Conservation (phyloP, 2,329 filamentous ascomycete species). For the Trichoderma simmonsii region DNA sequence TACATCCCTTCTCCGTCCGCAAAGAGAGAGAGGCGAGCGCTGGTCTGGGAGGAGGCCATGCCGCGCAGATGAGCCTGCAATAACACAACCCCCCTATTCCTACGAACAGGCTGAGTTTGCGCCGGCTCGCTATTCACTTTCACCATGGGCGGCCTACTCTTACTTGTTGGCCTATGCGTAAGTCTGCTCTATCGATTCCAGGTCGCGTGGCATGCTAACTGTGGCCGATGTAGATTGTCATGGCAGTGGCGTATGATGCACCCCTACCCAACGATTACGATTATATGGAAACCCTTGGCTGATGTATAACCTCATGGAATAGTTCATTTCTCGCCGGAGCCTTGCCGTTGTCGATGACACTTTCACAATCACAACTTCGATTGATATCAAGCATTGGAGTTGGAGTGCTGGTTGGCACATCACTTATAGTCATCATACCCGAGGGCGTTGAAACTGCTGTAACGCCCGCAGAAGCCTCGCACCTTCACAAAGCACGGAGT, state of each 20-base stretch:
- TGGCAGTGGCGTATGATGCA: constrained; percentile 55
- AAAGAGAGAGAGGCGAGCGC: not conserved
- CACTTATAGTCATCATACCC: constrained; percentile 94
- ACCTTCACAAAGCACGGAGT: constrained; percentile 36
- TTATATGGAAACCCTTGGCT: not conserved
- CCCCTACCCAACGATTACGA: not conserved
- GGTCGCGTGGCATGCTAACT: not conserved
- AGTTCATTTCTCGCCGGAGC: constrained; percentile 94
- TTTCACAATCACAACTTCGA: constrained; percentile 83
- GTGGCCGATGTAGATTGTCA: constrained; percentile 44
- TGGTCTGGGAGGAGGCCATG: constrained; percentile 14
- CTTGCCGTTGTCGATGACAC: constrained; percentile 81
- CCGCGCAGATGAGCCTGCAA: constrained; percentile 17
- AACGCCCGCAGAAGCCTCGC: constrained; percentile 44
- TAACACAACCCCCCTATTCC: constrained; percentile 14
- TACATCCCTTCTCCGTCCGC: not conserved
- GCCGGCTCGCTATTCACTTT: constrained; percentile 16
- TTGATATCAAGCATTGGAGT: constrained; percentile 90
- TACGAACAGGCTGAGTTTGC: constrained; percentile 14
- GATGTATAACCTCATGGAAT: not conserved
- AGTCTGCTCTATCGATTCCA: not conserved
- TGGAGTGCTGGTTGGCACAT: constrained; percentile 90
- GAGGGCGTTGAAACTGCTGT: constrained; percentile 93
- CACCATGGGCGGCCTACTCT: constrained; percentile 20
- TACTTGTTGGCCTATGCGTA: constrained; percentile 21